Percentiles rank a stretch among this genome's conserved stretches.
phyloP scores from a whole-genome alignment of 2,329 filamentous ascomycete species.

The Ramularia endophylla region DNA sequence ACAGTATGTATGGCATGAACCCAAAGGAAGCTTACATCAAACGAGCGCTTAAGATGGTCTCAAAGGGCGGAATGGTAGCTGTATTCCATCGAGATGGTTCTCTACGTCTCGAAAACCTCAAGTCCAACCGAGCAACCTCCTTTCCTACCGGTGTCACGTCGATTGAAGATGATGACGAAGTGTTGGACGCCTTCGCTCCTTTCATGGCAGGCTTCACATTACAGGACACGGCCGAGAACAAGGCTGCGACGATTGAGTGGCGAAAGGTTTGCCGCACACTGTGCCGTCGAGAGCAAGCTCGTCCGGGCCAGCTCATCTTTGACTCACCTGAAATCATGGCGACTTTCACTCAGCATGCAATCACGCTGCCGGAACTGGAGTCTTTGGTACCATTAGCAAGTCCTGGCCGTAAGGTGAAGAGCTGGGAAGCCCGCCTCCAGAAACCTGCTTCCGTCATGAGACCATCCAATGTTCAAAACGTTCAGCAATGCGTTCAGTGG shows the following conservation, averaged over 20 bases:
- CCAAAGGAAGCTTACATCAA: constrained; percentile 44
- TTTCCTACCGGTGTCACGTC: constrained; percentile 44
- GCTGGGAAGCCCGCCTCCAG: constrained; percentile 43
- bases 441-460: constrained; percentile 41
- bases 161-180: constrained; percentile 43
- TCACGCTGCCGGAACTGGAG: constrained; percentile 38
- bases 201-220: constrained; percentile 47
- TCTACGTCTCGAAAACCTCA: constrained; percentile 44
- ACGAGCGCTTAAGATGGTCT: constrained; percentile 38
- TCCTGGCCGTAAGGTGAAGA: constrained; percentile 41
- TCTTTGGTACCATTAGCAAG: constrained; percentile 36
- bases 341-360: constrained; percentile 45
- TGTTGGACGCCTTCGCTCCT: constrained; percentile 46
- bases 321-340: constrained; percentile 46
- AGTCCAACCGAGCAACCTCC: constrained; percentile 42
- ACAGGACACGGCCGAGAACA: constrained; percentile 29
- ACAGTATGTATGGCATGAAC: constrained; percentile 58
- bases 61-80: constrained; percentile 41
- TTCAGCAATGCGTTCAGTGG: constrained; percentile 54
- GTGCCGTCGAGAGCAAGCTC: constrained; percentile 34
- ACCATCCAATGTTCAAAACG: constrained; percentile 43
- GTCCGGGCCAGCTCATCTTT: constrained; percentile 43
- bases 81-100: constrained; percentile 52
- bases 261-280: constrained; percentile 48
- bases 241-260: constrained; percentile 38